Conservation (phyloP, 2,329 filamentous ascomycete genomes). For the Stylonectria norvegica region DNA sequence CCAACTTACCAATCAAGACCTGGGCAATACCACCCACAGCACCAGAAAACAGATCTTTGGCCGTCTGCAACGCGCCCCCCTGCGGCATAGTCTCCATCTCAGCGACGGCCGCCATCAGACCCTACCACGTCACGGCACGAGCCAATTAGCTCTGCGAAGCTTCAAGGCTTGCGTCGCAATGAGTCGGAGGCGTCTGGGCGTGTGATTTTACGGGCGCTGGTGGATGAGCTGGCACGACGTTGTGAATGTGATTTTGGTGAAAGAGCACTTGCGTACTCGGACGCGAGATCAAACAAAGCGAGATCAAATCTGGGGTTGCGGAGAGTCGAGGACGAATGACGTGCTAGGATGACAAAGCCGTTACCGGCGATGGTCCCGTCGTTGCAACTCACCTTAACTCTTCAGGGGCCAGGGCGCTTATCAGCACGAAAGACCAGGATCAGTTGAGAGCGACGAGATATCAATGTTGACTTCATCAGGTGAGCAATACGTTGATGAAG, state of each 20-base stretch:
- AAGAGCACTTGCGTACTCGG: too few species aligned
- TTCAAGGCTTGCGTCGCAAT: neutral
- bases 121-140: conserved; percentile 32
- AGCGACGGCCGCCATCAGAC: conserved; percentile 32
- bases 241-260: too few species aligned
- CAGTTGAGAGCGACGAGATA: too few species aligned
- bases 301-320: conserved; percentile 28
- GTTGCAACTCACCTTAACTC: too few species aligned
- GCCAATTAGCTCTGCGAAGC: conserved; percentile 8
- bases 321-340: conserved; percentile 25
- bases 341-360: conserved; percentile 30
- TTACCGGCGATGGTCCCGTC: conserved; percentile 24
- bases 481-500: too few species aligned
- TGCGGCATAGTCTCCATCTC: conserved; percentile 34
- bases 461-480: too few species aligned
- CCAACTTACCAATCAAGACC: conserved; percentile 74
- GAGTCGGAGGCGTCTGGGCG: too few species aligned
- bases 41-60: conserved; percentile 89
- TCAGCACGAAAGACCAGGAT: too few species aligned
- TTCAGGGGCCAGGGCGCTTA: too few species aligned
- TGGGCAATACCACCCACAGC: conserved; percentile 91
- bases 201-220: too few species aligned
- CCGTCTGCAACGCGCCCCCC: conserved; percentile 52
- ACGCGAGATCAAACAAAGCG: too few species aligned
- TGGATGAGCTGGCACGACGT: too few species aligned